Evolutionary conservation across 2,329 filamentous ascomycete genomes (phyloP).

Genomic region (Xylariaceae sp.): DNA sequence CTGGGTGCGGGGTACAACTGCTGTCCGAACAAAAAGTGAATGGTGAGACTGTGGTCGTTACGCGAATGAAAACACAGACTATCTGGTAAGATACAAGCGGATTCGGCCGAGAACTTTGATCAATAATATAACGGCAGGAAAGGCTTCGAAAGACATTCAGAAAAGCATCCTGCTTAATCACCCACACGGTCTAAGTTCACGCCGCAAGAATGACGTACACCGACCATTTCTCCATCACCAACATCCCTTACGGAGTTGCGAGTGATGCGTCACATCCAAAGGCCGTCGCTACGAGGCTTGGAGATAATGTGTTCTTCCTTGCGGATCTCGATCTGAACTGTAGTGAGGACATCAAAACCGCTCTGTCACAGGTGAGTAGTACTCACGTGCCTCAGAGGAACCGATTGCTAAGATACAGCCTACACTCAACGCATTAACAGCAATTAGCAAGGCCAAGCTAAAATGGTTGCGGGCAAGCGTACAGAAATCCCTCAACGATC

Average conservation of each 20-base stretch:
- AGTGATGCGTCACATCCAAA: constrained; percentile 49
- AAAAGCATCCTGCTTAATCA: not conserved
- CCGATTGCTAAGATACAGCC: constrained; percentile 22
- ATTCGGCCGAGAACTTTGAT: no score
- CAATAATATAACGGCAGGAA: no score
- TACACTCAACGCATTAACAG: constrained; percentile 33
- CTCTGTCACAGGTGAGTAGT: constrained; percentile 28
- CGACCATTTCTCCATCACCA: constrained; percentile 58
- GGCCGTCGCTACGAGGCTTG: constrained; percentile 57
- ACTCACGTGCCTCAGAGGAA: not conserved
- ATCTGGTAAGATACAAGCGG: no score
- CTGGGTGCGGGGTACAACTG: no score
- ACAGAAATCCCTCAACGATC: constrained; percentile 27
- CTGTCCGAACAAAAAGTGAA: no score
- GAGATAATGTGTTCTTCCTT: constrained; percentile 60
- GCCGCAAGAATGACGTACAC: constrained; percentile 27
- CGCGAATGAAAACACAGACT: no score
- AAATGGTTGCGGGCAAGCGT: constrained; percentile 30
- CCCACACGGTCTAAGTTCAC: not conserved
- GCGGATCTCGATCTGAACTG: constrained; percentile 46
- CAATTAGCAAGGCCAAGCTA: constrained; percentile 24
- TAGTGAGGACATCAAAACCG: constrained; percentile 7
- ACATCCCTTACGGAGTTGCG: constrained; percentile 61
- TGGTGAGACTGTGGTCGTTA: no score
- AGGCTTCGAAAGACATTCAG: no score